phyloP scores from a whole-genome alignment of 768 basidiomycete species.

The Hygrophorus russula region DNA sequence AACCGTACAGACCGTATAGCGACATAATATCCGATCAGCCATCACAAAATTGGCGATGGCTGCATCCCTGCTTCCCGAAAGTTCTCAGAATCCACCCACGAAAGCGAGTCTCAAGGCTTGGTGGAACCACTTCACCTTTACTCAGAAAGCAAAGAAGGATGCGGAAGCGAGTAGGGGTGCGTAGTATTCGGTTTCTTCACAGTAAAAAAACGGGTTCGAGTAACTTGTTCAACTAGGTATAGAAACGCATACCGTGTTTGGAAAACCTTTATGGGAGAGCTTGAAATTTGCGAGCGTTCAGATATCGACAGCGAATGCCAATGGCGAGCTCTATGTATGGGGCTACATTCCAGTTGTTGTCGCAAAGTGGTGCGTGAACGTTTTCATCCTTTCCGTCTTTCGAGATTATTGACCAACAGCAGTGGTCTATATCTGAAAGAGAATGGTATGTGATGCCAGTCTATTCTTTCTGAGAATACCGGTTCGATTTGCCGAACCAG shows the following conservation, averaged over 20 bases:
- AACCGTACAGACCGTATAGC: not conserved
- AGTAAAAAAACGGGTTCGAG: not conserved
- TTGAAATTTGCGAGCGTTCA: slow-evolving; percentile 84
- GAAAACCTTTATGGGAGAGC: slow-evolving; percentile 73
- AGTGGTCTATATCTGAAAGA: slow-evolving; percentile 94
- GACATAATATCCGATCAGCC: not conserved
- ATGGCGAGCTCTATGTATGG: slow-evolving; percentile 82
- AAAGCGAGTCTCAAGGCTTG: slow-evolving; percentile 64
- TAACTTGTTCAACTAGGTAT: slow-evolving; percentile 9
- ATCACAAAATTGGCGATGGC: not conserved
- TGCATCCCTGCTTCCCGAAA: slow-evolving; percentile 8
- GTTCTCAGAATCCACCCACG: slow-evolving; percentile 21
- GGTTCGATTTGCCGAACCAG: slow-evolving; percentile 20
- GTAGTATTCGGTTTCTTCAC: slow-evolving; percentile 20
- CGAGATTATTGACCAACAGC: slow-evolving; percentile 3
- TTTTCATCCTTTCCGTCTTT: slow-evolving; percentile 6
- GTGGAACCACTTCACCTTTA: slow-evolving; percentile 69
- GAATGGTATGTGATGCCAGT: slow-evolving; percentile 44
- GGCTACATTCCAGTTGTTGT: slow-evolving; percentile 96
- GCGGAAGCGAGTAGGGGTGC: slow-evolving; percentile 26
- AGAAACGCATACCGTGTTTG: slow-evolving; percentile 59
- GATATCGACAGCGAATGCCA: slow-evolving; percentile 79
- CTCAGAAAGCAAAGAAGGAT: slow-evolving; percentile 52
- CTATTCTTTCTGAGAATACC: not conserved
- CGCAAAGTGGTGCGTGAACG: slow-evolving; percentile 75